Base-by-base conservation (phyloP, 2,329 filamentous ascomycete species). In the Sporothrix phasma region DNA sequence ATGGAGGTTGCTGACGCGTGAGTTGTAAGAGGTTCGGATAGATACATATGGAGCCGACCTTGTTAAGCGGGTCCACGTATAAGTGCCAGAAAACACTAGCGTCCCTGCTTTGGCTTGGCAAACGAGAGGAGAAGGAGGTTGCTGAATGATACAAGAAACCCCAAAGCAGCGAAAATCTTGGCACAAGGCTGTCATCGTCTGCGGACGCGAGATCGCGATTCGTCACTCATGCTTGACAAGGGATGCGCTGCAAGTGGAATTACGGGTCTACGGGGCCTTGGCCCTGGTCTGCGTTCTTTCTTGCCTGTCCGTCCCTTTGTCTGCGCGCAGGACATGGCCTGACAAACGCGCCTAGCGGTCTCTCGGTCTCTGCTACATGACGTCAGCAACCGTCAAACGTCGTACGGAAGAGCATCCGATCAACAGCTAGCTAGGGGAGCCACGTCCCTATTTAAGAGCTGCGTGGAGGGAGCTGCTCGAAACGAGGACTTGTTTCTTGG, bases 401-500 rank as follows among this genome's bases (percentile, higher is more conserved):
- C n/a, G 7, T 13, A 43, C 22, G 39, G 54, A 41, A n/a, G 39
- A 37, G n/a, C 37, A 41, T 19, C 24, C 54, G 39, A 43, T 58
- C 37, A 37, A 37, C 54, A 29, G 37, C 51, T 5, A 17, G n/a
- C 13, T 37, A 11, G 1, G 31, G 51, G 11, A 39, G 10, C 6
- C 7, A n/a, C n/a, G n/a, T n/a, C 11, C 51, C 51, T 56, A 56
- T 56, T 56, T 56, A 56, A 56, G 34, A 56, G 51, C 51, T 56
- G 15, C 10, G n/a, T 6, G 13, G 13, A 24, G 51, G 31, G 34
- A 54, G 49, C 31, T 53, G 29, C 31, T 37, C 17, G 22, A 41
- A 41, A 19, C 29, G 15, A 17, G 22, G 37, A 24, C 29, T 11
- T n/a, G 22, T n/a, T 43, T 43, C 54, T 58, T 58, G 37, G 54